Percentiles rank a stretch among this genome's conserved stretches.
phyloP scores from a whole-genome alignment of 148 eudicot species.

The Rhododendron williamsianum region DNA sequence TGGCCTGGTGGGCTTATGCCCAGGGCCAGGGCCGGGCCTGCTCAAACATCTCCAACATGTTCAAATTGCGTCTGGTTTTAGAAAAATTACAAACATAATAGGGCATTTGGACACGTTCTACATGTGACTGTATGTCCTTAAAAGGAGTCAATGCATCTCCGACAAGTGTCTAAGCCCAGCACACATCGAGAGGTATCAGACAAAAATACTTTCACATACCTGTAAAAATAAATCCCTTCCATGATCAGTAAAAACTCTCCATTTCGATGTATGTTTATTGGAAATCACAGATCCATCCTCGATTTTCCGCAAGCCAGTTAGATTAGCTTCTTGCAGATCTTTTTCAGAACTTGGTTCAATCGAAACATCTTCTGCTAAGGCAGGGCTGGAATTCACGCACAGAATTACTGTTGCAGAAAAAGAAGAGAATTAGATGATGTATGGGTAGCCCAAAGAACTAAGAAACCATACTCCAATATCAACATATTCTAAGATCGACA shows the following conservation, averaged over 20 bases:
- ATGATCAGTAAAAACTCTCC: conserved; percentile 85
- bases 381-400: conserved; percentile 43
- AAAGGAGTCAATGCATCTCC: background rate
- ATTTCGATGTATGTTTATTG: conserved; percentile 86
- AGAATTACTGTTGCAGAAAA: conserved; percentile 38
- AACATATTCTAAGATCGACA: background rate
- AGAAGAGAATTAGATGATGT: background rate
- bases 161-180: background rate
- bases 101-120: background rate
- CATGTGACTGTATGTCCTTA: background rate
- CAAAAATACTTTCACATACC: conserved; percentile 24
- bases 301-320: conserved; percentile 48
- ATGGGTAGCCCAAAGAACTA: background rate
- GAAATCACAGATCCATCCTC: conserved; percentile 88
- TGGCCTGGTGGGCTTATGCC: too few relatives aligned
- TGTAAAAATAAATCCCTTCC: conserved; percentile 68
- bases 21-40: too few relatives aligned
- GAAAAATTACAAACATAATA: background rate
- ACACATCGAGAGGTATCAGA: background rate
- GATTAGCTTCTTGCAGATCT: conserved; percentile 18
- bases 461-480: background rate
- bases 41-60: background rate
- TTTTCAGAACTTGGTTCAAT: conserved; percentile 33
- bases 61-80: background rate
- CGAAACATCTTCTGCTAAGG: conserved; percentile 61